phyloP scores from a whole-genome alignment of 2,329 filamentous ascomycete species.

The Penicillium sp. region DNA sequence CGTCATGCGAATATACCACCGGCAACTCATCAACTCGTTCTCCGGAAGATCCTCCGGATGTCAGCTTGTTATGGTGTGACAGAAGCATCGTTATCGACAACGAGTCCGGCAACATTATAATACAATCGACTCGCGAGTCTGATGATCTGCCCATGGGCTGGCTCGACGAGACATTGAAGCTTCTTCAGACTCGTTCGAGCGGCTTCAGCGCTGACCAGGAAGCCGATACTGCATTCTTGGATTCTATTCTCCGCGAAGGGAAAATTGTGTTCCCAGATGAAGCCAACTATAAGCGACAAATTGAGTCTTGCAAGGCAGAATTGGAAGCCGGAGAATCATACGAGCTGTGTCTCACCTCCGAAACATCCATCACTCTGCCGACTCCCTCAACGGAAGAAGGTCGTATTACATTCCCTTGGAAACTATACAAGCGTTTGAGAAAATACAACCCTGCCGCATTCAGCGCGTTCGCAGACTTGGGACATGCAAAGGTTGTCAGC shows the following conservation, averaged over 20 bases:
- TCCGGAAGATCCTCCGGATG: conserved; percentile 54
- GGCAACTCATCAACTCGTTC: conserved; percentile 16
- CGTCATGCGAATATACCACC: background rate
- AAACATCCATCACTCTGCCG: conserved; percentile 57
- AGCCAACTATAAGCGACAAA: conserved; percentile 58
- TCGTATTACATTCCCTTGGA: conserved; percentile 53
- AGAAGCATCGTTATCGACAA: conserved; percentile 76
- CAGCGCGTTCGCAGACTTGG: conserved; percentile 72
- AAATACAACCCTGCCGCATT: conserved; percentile 75
- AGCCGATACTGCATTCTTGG: conserved; percentile 22
- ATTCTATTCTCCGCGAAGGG: conserved; percentile 30
- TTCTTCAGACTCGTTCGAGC: conserved; percentile 20
- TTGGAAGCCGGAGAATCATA: conserved; percentile 77
- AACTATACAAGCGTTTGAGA: conserved; percentile 66
- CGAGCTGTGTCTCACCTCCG: conserved; percentile 75
- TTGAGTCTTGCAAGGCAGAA: conserved; percentile 63
- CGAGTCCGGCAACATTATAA: conserved; percentile 52
- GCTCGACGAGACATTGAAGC: conserved; percentile 28
- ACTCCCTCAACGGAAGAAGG: conserved; percentile 17
- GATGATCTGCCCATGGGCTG: conserved; percentile 46
- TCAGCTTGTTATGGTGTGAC: conserved; percentile 71
- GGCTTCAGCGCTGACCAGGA: conserved; percentile 5
- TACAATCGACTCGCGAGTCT: conserved; percentile 59
- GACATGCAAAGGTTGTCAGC: conserved; percentile 65
- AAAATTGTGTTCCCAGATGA: conserved; percentile 36